These are phyloP conservation scores for Polymyxa betae DNA, from an alignment of 208 protist species.

Conservation along the genomic window DNA sequence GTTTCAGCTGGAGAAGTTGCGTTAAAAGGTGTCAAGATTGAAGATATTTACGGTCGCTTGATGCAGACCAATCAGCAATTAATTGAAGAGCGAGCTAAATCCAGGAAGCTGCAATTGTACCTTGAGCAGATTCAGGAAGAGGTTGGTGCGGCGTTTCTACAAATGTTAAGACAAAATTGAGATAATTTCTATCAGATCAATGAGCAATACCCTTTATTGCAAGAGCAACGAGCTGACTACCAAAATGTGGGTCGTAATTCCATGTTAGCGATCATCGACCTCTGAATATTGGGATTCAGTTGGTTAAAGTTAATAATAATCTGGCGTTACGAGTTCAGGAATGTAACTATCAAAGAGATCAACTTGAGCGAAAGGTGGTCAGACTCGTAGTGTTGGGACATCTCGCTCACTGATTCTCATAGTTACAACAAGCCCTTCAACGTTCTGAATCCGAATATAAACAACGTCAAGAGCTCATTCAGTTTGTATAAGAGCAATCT, in stretches of 20 bases:
- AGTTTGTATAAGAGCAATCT: no score
- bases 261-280: no score
- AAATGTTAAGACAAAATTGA: not conserved
- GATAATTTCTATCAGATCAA: not conserved
- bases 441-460: no score
- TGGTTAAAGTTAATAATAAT: not conserved
- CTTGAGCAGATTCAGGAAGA: slow-evolving; percentile 2
- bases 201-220: not conserved
- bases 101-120: not conserved
- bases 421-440: no score
- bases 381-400: no score
- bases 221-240: not conserved
- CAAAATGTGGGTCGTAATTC: no score
- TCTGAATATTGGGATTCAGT: no score
- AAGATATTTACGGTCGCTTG: not conserved
- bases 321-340: not conserved
- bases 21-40: not conserved
- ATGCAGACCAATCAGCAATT: not conserved
- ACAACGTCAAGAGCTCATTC: no score
- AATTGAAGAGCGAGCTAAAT: not conserved
- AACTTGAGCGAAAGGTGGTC: not conserved
- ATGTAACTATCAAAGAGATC: not conserved
- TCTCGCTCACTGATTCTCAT: no score
- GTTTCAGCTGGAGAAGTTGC: no score
- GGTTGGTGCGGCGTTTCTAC: not conserved